Conservation (phyloP, 1,284 basidiomycete genomes). For the Ustilago cynodontis region DNA sequence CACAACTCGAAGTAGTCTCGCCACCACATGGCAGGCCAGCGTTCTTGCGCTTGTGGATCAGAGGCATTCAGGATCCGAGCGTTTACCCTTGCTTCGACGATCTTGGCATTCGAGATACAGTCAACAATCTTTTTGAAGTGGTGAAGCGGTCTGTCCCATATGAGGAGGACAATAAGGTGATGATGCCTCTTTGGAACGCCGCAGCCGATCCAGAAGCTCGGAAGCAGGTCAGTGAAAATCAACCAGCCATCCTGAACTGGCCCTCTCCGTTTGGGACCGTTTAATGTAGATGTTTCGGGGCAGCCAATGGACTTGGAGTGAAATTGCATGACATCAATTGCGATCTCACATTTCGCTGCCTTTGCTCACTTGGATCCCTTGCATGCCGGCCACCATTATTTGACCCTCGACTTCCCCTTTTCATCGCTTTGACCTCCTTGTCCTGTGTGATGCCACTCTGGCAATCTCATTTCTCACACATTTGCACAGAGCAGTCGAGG, state of each 20-base stretch:
- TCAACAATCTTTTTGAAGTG: neutral
- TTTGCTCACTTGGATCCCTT: no score
- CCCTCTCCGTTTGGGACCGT: neutral
- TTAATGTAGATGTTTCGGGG: neutral
- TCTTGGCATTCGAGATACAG: neutral
- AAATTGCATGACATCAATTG: no score
- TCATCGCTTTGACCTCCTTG: no score
- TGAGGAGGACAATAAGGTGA: slow-evolving; percentile 3
- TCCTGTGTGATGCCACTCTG: no score
- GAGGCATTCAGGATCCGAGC: neutral
- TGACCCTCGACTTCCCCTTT: no score
- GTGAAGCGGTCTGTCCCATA: neutral
- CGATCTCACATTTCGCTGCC: no score
- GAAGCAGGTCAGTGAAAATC: neutral
- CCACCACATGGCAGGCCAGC: neutral
- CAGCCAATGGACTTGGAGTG: neutral
- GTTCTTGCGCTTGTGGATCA: neutral
- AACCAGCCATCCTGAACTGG: neutral
- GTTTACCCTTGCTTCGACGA: slow-evolving; percentile 5
- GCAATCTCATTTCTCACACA: no score
- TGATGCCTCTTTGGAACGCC: neutral
- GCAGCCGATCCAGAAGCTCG: neutral
- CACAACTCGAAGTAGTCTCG: neutral
- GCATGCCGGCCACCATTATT: no score
- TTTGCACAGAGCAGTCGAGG: no score